phyloP scores from a whole-genome alignment of 805 yeast species.

The Suhomyces canberraensis region DNA sequence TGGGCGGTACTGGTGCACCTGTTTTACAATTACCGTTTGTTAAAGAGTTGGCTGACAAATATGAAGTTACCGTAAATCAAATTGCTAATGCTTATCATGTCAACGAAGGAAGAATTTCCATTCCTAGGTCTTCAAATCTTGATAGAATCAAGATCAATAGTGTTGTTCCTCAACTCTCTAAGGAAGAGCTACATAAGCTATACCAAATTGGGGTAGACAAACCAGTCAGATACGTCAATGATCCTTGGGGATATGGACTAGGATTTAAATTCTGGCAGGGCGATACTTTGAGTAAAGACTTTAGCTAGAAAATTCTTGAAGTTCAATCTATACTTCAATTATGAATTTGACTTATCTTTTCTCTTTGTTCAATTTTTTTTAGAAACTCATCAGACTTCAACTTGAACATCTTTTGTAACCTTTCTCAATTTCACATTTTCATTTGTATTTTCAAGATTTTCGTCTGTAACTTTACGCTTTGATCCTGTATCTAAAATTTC shows the following conservation, averaged over 20 bases:
- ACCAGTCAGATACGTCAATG: conserved; percentile 31
- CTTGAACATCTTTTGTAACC: no score
- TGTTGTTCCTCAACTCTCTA: conserved; percentile 31
- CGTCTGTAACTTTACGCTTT: not conserved
- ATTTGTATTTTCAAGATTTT: no score
- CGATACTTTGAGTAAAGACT: conserved; percentile 13
- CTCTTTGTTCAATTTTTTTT: no score
- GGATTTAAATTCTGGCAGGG: conserved; percentile 39
- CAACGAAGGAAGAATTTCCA: conserved; percentile 54
- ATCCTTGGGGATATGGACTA: conserved; percentile 36
- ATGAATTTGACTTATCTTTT: no score
- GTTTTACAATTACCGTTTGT: conserved; percentile 50
- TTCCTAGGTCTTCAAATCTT: conserved; percentile 72
- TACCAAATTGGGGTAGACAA: conserved; percentile 24
- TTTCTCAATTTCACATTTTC: no score
- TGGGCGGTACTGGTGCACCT: conserved; percentile 67
- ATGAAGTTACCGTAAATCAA: conserved; percentile 51
- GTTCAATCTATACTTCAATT: no score
- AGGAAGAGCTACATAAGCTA: conserved; percentile 35
- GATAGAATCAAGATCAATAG: conserved; percentile 51
- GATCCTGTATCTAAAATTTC: no score
- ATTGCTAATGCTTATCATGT: conserved; percentile 61
- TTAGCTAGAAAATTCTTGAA: no score
- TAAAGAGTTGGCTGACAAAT: conserved; percentile 52
- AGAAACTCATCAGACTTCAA: no score